Evolutionary conservation across 257 asterid genomes (phyloP).

Genomic region (Voacanga thouarsii): DNA sequence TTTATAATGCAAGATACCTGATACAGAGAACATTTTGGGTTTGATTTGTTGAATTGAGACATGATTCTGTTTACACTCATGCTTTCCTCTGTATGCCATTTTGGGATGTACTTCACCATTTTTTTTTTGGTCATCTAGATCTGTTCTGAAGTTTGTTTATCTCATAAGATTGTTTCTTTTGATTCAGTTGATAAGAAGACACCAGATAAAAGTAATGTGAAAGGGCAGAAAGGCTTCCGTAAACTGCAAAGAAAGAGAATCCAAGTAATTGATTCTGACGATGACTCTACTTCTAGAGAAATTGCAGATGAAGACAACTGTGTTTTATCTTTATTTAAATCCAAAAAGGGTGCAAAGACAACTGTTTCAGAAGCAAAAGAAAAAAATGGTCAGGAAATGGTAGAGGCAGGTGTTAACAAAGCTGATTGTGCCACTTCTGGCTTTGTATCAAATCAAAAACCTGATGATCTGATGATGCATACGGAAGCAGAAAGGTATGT

Average conservation of each 20-base stretch:
- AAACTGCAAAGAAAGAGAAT: conserved; percentile 42
- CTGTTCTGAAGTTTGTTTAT: conserved; percentile 11
- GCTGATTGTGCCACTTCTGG: conserved; percentile 26
- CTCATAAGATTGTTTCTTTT: conserved; percentile 14
- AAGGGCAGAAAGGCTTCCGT: conserved; percentile 29
- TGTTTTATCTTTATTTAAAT: conserved; percentile 37
- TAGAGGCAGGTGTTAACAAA: conserved; percentile 24
- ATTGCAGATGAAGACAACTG: conserved; percentile 41
- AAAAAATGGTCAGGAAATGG: conserved; percentile 23
- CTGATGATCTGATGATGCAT: conserved; percentile 16
- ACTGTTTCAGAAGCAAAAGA: conserved; percentile 28
- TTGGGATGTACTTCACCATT: background rate
- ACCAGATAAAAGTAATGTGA: conserved; percentile 18
- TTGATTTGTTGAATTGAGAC: background rate
- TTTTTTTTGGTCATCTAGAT: background rate
- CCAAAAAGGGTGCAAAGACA: conserved; percentile 24
- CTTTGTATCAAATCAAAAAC: conserved; percentile 27
- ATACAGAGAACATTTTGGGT: background rate
- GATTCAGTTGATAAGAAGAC: conserved; percentile 23
- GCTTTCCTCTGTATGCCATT: background rate
- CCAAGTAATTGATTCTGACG: conserved; percentile 52
- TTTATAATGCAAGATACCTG: background rate
- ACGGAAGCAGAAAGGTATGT: conserved; percentile 11
- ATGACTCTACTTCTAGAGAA: conserved; percentile 34
- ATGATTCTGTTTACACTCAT: background rate